Evolutionary conservation across 306 rosid species (phyloP).

Genomic region (Castanea sativa): DNA sequence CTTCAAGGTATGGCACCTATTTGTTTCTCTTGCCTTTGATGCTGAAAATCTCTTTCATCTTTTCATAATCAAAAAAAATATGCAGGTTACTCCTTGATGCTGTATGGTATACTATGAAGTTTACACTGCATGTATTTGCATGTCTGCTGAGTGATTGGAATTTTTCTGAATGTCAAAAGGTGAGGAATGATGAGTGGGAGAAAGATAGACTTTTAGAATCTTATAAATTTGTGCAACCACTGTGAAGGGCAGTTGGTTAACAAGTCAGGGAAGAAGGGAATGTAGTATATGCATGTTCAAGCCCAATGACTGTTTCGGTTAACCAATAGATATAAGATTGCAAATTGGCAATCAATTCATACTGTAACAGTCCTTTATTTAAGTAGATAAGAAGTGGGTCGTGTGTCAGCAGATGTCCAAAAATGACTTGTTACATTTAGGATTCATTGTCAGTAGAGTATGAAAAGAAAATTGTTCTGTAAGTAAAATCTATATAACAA

Average conservation of each 20-base stretch:
- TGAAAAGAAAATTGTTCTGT: neutral
- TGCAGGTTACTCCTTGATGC: neutral
- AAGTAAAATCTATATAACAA: neutral
- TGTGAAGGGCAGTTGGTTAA: neutral
- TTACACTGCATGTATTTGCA: constrained; percentile 5
- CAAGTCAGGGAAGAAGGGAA: neutral
- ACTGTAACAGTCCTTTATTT: neutral
- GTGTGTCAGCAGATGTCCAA: neutral
- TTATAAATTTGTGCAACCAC: neutral
- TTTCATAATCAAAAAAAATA: neutral
- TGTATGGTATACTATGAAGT: neutral
- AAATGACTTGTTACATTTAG: neutral
- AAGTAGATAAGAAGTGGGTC: neutral
- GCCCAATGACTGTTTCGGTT: neutral
- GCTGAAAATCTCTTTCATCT: neutral
- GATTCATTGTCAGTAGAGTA: too few species aligned
- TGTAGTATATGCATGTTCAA: neutral
- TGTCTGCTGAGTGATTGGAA: neutral
- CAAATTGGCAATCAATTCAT: neutral
- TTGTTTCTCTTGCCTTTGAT: neutral
- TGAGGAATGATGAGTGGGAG: constrained; percentile 7
- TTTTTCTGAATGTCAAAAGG: neutral
- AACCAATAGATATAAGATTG: neutral
- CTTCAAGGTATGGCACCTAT: constrained; percentile 19
- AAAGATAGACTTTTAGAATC: neutral